These are phyloP conservation scores for Ananas comosus DNA, from an alignment of 176 grass and related monocot species.

Conservation along the genomic window DNA sequence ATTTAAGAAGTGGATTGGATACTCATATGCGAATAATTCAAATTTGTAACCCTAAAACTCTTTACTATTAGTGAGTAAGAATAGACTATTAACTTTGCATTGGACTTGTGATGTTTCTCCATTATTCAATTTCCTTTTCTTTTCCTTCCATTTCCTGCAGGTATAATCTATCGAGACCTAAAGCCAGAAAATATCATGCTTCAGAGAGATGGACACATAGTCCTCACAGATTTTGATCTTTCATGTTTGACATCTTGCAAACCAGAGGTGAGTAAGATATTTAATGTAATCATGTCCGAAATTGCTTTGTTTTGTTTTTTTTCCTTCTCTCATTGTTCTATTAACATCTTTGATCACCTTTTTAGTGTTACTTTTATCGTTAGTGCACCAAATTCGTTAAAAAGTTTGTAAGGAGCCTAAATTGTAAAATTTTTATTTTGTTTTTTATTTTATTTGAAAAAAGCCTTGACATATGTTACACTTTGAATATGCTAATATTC, in stretches of 20 bases:
- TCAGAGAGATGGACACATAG: conserved; percentile 67
- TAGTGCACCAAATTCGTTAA: too few relatives aligned
- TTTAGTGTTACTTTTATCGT: too few relatives aligned
- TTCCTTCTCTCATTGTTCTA: not conserved
- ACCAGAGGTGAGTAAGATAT: conserved; percentile 46
- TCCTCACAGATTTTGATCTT: conserved; percentile 81
- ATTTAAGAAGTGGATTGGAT: not conserved
- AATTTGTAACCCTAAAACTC: too few relatives aligned
- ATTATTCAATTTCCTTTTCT: not conserved
- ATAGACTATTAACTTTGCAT: not conserved
- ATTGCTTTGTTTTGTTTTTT: not conserved
- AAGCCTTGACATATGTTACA: too few relatives aligned
- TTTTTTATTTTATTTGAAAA: too few relatives aligned
- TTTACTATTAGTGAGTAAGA: not conserved
- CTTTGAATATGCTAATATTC: too few relatives aligned
- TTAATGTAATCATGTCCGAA: not conserved
- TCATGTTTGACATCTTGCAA: conserved; percentile 75
- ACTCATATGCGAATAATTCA: too few relatives aligned
- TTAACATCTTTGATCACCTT: not conserved
- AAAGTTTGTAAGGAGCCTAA: too few relatives aligned
- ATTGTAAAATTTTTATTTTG: too few relatives aligned
- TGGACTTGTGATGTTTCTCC: not conserved
- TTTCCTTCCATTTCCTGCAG: conserved; percentile 19
- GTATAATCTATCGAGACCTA: conserved; percentile 90
- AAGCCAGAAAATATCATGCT: conserved; percentile 96